Percentiles rank a stretch among this genome's conserved stretches.
Evolutionary conservation across 2,329 filamentous ascomycete species (phyloP).

Genomic region (Hymenoscyphus salicellus): DNA sequence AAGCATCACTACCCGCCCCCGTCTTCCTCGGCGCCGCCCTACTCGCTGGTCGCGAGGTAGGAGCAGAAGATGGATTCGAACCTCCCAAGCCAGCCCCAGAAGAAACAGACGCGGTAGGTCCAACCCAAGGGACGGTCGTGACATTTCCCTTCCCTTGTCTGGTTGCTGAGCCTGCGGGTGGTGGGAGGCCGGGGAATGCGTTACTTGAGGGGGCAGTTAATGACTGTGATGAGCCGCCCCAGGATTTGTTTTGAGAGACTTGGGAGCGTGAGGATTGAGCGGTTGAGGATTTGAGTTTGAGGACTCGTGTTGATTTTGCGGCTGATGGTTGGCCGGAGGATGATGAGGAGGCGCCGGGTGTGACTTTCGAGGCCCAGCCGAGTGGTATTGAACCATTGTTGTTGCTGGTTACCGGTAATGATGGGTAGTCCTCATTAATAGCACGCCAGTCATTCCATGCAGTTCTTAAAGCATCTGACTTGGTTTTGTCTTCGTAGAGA

Average conservation of each 20-base stretch:
- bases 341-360: constrained; percentile 18
- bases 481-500: constrained; percentile 79
- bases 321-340: constrained; percentile 36
- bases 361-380: constrained; percentile 33
- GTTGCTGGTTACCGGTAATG: constrained; percentile 70
- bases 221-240: constrained; percentile 46
- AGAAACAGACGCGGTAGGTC: constrained; percentile 29
- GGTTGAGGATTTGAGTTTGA: constrained; percentile 68
- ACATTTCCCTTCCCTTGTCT: constrained; percentile 26
- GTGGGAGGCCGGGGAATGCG: constrained; percentile 45
- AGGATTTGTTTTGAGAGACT: constrained; percentile 55
- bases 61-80: constrained; percentile 39
- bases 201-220: constrained; percentile 31
- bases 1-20: constrained; percentile 53
- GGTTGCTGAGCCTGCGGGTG: constrained; percentile 24
- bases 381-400: constrained; percentile 33
- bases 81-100: constrained; percentile 15
- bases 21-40: constrained; percentile 14
- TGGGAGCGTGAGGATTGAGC: constrained; percentile 63
- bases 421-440: constrained; percentile 93
- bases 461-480: constrained; percentile 69
- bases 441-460: constrained; percentile 96
- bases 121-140: constrained; percentile 36
- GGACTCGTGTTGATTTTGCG: constrained; percentile 50
- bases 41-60: constrained; percentile 23